A percentile compares a stretch with the other conserved stretches of the same genome.
Conservation (phyloP, 2,329 filamentous ascomycete genomes). For the Colletotrichum aenigma region DNA sequence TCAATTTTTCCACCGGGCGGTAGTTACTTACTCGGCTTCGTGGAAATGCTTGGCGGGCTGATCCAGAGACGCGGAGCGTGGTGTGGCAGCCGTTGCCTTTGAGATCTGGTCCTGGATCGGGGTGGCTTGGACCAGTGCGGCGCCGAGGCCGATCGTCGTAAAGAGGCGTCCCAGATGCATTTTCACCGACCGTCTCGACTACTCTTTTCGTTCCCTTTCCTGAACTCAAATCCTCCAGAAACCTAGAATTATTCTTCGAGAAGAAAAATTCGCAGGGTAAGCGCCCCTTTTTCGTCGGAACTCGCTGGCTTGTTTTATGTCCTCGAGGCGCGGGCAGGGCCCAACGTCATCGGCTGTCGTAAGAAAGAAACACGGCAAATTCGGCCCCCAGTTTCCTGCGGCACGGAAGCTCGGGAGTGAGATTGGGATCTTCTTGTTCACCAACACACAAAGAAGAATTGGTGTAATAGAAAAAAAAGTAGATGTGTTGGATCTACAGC, state of each 20-base stretch:
- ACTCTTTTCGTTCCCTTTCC: background rate
- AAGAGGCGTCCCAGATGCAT: conserved; percentile 9
- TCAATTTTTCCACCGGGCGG: background rate
- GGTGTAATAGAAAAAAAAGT: background rate
- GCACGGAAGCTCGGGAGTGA: background rate
- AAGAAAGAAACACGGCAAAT: background rate
- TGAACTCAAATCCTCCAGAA: background rate
- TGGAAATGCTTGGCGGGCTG: conserved; percentile 4
- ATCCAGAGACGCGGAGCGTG: background rate
- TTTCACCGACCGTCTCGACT: background rate
- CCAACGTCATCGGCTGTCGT: conserved; percentile 8
- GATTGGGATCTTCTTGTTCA: background rate
- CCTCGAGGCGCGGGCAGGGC: background rate
- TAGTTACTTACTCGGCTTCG: background rate
- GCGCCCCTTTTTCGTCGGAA: background rate
- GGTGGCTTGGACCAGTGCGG: background rate
- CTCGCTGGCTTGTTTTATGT: background rate
- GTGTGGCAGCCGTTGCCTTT: background rate
- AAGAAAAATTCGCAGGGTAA: background rate
- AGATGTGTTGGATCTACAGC: background rate
- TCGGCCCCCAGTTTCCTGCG: background rate
- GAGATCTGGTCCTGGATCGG: background rate
- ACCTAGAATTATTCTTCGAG: background rate
- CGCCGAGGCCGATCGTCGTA: background rate
- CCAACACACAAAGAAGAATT: background rate